These are phyloP conservation scores for Alternaria angustiovoidea DNA, from an alignment of 2,329 filamentous ascomycete genomes.

Conservation along the genomic window DNA sequence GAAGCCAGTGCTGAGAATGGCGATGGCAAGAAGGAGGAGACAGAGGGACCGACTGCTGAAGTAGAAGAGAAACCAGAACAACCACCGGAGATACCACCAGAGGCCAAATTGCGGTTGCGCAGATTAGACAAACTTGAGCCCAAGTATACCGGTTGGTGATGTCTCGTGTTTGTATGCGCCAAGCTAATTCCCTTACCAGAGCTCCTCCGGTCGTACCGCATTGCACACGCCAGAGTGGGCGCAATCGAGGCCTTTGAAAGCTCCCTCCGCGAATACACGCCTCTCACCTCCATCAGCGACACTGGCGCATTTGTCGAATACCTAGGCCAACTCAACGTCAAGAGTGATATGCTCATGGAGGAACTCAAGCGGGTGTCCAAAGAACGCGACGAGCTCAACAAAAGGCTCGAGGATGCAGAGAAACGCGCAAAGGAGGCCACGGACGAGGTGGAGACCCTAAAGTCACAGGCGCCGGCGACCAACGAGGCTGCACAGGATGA, in stretches of 20 bases:
- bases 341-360: conserved; percentile 91
- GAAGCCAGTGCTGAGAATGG: conserved; percentile 33
- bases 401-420: conserved; percentile 74
- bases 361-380: conserved; percentile 87
- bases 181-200: conserved; percentile 62
- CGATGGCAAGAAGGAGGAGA: conserved; percentile 46
- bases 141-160: conserved; percentile 76
- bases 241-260: conserved; percentile 94
- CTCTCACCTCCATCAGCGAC: conserved; percentile 86
- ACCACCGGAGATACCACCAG: conserved; percentile 71
- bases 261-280: conserved; percentile 88
- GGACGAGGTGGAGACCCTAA: conserved; percentile 69
- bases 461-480: conserved; percentile 37
- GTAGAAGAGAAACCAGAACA: conserved; percentile 37
- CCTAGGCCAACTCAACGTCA: conserved; percentile 82
- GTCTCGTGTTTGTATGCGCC: not conserved
- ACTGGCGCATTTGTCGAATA: conserved; percentile 88
- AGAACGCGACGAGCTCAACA: conserved; percentile 82
- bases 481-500: conserved; percentile 36
- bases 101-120: conserved; percentile 77
- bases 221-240: conserved; percentile 85
- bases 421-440: conserved; percentile 68
- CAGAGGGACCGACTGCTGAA: conserved; percentile 40
- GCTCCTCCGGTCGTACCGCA: conserved; percentile 87
- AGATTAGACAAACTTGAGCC: conserved; percentile 90